These are phyloP conservation scores for Lentinus brumalis DNA, from an alignment of 768 basidiomycete species.

Conservation along the genomic window DNA sequence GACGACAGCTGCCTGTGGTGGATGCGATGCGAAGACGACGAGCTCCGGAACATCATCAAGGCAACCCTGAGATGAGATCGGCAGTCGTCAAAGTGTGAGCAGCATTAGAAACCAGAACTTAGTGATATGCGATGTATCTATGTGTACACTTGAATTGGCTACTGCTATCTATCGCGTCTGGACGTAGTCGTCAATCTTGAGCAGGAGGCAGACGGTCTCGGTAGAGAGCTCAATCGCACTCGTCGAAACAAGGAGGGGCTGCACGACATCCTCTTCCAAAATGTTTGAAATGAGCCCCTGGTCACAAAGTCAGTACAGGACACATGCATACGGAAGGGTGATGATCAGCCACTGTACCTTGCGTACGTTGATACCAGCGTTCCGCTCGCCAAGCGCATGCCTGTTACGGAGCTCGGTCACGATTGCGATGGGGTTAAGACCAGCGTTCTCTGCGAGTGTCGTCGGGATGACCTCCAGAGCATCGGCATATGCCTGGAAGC, in stretches of 20 bases:
- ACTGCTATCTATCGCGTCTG: constrained; percentile 59
- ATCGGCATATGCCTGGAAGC: constrained; percentile 98
- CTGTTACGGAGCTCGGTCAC: constrained; percentile 97
- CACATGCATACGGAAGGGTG: not conserved
- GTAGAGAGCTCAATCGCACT: constrained; percentile 94
- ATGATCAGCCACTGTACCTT: constrained; percentile 56
- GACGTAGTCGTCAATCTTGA: constrained; percentile 96
- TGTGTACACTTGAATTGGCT: constrained; percentile 18
- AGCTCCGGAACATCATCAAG: constrained; percentile 48
- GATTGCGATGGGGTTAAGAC: constrained; percentile 96
- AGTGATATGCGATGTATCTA: constrained; percentile 15
- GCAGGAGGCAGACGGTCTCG: constrained; percentile 93
- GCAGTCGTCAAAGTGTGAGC: not conserved
- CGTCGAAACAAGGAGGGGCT: constrained; percentile 92
- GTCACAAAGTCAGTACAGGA: not conserved
- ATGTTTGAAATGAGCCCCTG: constrained; percentile 98
- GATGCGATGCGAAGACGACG: constrained; percentile 53
- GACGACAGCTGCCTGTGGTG: constrained; percentile 78
- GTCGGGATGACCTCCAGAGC: constrained; percentile 97
- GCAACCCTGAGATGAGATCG: constrained; percentile 18
- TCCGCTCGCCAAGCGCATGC: constrained; percentile 92
- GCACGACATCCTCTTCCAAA: constrained; percentile 95
- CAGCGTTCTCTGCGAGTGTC: constrained; percentile 97
- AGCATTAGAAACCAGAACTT: not conserved
- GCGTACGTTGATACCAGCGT: constrained; percentile 97